phyloP scores from a whole-genome alignment of 164 flowering plant genomes.

The Saururus chinensis region DNA sequence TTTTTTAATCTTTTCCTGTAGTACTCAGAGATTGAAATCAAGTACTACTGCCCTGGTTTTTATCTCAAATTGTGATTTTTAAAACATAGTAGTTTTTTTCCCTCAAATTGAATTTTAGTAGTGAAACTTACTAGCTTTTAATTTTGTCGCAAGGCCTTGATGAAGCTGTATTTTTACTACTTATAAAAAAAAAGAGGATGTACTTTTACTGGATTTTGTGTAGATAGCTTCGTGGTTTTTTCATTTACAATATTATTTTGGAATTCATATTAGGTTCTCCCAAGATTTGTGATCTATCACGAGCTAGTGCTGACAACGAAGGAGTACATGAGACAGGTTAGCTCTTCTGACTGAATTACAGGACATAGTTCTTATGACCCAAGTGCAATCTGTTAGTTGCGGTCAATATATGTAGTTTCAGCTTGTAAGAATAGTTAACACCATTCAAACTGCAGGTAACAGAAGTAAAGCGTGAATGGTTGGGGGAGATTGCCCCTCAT shows the following conservation, averaged over 20 bases:
- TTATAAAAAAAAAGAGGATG: too few species aligned
- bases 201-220: too few species aligned
- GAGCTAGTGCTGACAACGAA: slow-evolving; percentile 88
- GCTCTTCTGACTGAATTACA: not conserved
- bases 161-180: too few species aligned
- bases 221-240: too few species aligned
- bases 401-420: not conserved
- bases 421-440: too few species aligned
- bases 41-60: too few species aligned
- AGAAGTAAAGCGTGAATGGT: slow-evolving; percentile 87
- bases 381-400: not conserved
- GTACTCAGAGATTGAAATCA: too few species aligned
- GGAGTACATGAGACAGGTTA: slow-evolving; percentile 91
- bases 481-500: slow-evolving; percentile 89
- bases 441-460: slow-evolving; percentile 46
- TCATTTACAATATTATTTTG: not conserved
- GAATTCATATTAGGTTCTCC: slow-evolving; percentile 42
- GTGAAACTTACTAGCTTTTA: too few species aligned
- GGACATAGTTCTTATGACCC: not conserved
- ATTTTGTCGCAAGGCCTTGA: too few species aligned
- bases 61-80: too few species aligned
- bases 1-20: slow-evolving; percentile 2
- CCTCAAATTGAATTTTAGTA: too few species aligned
- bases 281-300: slow-evolving; percentile 88
- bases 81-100: too few species aligned